Conservation (phyloP, 306 rosid genomes). For the Trifolium dubium region DNA sequence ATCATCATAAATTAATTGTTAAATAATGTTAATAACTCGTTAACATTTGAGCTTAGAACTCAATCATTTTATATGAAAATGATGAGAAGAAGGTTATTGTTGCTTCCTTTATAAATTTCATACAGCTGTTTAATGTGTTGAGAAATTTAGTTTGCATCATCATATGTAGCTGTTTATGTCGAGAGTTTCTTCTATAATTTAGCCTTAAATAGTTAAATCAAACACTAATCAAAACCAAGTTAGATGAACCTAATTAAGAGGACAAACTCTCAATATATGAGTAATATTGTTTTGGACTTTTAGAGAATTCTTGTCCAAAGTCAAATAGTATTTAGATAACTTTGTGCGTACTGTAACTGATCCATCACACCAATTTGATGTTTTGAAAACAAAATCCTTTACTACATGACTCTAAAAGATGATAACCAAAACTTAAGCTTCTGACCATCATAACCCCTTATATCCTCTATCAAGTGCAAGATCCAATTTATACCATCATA, state of each 20-base stretch:
- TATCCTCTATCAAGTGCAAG: not conserved
- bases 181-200: not conserved
- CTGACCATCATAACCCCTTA: not conserved
- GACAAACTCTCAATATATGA: no score
- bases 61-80: not conserved
- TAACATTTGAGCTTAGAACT: not conserved
- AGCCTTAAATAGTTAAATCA: no score
- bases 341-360: not conserved
- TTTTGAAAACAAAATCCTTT: not conserved
- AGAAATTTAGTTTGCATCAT: not conserved
- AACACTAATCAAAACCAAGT: no score
- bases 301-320: no score
- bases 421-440: not conserved
- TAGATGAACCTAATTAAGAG: no score
- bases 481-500: not conserved
- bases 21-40: not conserved
- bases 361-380: not conserved
- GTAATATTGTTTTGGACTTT: no score
- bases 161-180: not conserved
- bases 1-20: constrained; percentile 2
- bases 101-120: not conserved
- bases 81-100: not conserved
- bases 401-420: not conserved
- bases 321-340: not conserved
- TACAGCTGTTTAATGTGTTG: not conserved